A percentile compares a stretch with the other conserved stretches of the same genome.
Conservation (phyloP, 2,329 filamentous ascomycete species). For the Nemania abortiva region DNA sequence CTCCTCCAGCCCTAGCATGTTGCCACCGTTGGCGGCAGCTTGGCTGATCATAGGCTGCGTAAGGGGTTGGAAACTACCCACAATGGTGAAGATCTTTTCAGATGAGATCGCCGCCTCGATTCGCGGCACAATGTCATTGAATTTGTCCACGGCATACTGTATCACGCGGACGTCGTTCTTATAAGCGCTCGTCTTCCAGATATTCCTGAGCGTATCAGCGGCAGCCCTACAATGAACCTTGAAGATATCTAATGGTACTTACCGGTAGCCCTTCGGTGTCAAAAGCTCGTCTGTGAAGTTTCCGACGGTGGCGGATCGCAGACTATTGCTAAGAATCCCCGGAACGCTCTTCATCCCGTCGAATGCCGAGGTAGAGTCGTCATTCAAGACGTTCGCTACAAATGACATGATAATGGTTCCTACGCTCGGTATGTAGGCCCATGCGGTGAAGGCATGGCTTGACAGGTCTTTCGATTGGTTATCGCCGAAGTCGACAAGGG, state of each 20-base stretch:
- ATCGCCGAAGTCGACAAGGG: conserved; percentile 38
- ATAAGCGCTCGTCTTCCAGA: conserved; percentile 53
- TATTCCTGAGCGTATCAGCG: conserved; percentile 40
- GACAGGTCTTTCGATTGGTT: conserved; percentile 27
- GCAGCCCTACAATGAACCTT: conserved; percentile 22
- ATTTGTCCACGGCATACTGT: conserved; percentile 50
- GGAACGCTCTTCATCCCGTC: conserved; percentile 8
- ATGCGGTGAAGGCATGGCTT: conserved; percentile 21
- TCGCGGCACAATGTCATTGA: conserved; percentile 46
- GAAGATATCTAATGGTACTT: conserved; percentile 15
- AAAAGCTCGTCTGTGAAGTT: conserved; percentile 26
- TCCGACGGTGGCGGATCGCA: conserved; percentile 17
- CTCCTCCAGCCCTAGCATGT: conserved; percentile 51
- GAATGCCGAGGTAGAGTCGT: conserved; percentile 15
- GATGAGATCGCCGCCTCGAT: conserved; percentile 47
- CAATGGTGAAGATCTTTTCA: conserved; percentile 44
- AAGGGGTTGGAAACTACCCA: conserved; percentile 53
- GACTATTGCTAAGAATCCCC: conserved; percentile 4
- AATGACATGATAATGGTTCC: conserved; percentile 17
- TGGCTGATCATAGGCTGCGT: conserved; percentile 48
- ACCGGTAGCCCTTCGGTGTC: conserved; percentile 38
- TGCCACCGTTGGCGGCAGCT: conserved; percentile 46
- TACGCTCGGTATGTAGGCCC: conserved; percentile 16
- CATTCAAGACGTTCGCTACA: conserved; percentile 22
- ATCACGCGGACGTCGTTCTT: conserved; percentile 49